These are phyloP conservation scores for Ogataea neopini DNA, from an alignment of 805 yeast species.

Conservation along the genomic window DNA sequence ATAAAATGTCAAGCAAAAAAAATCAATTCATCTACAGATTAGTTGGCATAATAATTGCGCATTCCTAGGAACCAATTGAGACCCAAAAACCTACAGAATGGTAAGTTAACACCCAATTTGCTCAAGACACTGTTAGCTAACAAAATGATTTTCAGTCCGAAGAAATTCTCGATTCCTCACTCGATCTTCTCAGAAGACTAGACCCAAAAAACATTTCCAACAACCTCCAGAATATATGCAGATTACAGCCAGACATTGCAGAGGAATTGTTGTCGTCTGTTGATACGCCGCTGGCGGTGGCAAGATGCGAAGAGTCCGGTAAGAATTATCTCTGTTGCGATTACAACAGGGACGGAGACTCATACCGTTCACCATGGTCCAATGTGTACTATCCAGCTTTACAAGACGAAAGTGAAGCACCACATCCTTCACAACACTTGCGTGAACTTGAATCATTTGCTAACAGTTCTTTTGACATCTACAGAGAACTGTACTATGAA, in stretches of 20 bases:
- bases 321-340: constrained; percentile 84
- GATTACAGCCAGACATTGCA: constrained; percentile 66
- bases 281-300: constrained; percentile 73
- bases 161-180: constrained; percentile 70
- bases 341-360: constrained; percentile 93
- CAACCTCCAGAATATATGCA: constrained; percentile 49
- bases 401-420: constrained; percentile 62
- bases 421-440: constrained; percentile 66
- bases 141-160: constrained; percentile 29
- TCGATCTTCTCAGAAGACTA: constrained; percentile 74
- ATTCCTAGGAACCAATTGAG: background rate
- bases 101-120: constrained; percentile 5
- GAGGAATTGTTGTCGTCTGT: constrained; percentile 85
- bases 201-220: constrained; percentile 61
- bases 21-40: background rate
- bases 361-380: constrained; percentile 89
- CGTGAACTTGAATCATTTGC: constrained; percentile 78
- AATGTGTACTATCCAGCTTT: constrained; percentile 63
- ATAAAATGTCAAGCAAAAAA: background rate
- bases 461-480: constrained; percentile 88
- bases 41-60: background rate
- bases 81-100: constrained; percentile 3
- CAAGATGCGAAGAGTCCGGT: constrained; percentile 53
- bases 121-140: background rate
- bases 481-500: constrained; percentile 91